Conservation (phyloP, 1,284 basidiomycete genomes). For the Heliocybe sulcata region DNA sequence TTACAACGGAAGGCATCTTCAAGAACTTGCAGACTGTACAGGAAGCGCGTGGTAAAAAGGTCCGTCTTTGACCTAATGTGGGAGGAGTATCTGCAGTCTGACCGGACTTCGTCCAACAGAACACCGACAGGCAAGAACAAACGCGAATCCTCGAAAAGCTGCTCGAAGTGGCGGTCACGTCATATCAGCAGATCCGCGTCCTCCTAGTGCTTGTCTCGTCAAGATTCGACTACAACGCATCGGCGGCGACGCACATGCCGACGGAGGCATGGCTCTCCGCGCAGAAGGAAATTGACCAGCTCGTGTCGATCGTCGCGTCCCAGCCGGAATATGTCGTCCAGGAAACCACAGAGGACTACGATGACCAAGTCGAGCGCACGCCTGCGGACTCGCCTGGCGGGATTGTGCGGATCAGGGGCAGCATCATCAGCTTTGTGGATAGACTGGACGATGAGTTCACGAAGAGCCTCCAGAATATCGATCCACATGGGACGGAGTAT, state of each 20-base stretch:
- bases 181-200: constrained; percentile 93
- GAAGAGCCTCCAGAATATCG: constrained; percentile 95
- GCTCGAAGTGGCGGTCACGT: constrained; percentile 79
- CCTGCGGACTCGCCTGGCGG: constrained; percentile 67
- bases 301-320: constrained; percentile 71
- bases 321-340: constrained; percentile 81
- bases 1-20: constrained; percentile 87
- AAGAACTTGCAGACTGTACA: constrained; percentile 90
- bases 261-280: constrained; percentile 88
- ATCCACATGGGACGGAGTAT: constrained; percentile 98
- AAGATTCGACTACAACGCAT: constrained; percentile 95
- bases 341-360: constrained; percentile 87
- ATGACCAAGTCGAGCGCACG: constrained; percentile 82
- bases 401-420: constrained; percentile 79
- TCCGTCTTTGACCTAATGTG: constrained; percentile 21
- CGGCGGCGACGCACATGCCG: constrained; percentile 85
- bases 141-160: constrained; percentile 87
- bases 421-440: constrained; percentile 92
- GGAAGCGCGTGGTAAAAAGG: constrained; percentile 96
- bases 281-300: constrained; percentile 83
- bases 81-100: background rate
- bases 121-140: constrained; percentile 95
- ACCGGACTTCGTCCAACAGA: constrained; percentile 43
- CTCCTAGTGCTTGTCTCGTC: constrained; percentile 91
- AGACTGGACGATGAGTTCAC: constrained; percentile 98